Evolutionary conservation across 2,329 filamentous ascomycete species (phyloP), one percentile per base, ranked within the genome.

Genomic region (Botrytis byssoidea): DNA sequence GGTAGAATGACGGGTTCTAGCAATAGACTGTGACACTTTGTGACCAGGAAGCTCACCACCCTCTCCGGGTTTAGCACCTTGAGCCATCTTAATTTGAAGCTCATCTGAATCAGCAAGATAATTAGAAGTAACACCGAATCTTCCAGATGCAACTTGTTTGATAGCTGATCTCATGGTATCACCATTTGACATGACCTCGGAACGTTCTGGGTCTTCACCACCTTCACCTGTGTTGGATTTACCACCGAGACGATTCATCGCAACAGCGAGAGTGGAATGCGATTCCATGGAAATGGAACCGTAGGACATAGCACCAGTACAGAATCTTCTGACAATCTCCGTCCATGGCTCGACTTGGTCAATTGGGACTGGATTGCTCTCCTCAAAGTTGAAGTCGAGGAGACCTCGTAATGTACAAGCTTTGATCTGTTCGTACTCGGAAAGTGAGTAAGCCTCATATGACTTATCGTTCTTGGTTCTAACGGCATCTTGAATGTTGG

Each of bases 291-390:
- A 98, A 80, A 98, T 98, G 59, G 95, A 98, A 66, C 95, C 95
- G 81, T 98, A 98, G 4, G 95, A 98, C 95, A 98, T 98, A 79
- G 95, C 95, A 82, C 95, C 95, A 57, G 95, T 98, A 79, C 95
- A 96, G 86, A 98, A 98, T 76, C 95, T 93, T 77, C 95, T 93
- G 64, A 98, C 95, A 79, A 98, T 98, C 80, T 98, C 95, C 4
- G 95, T 98, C 95, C 95, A 98, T 32, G 95, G 94, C 85, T 98
- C 95, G 74, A 98, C 95, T 83, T 98, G 95, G 78, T 98, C 95
- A 77, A 98, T 97, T 8, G 95, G 94, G 40, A 98, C 93, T 0
- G 95, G 90, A 25, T 88, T 90, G 78, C 90, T 88, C 77, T 96
- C 92, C 65, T 98, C 95, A 79, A 97, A 98, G 83, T 97, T 94